These are phyloP conservation scores for Spinellus fusiger DNA, from an alignment of 192 early-diverging fungal species.

Conservation along the genomic window DNA sequence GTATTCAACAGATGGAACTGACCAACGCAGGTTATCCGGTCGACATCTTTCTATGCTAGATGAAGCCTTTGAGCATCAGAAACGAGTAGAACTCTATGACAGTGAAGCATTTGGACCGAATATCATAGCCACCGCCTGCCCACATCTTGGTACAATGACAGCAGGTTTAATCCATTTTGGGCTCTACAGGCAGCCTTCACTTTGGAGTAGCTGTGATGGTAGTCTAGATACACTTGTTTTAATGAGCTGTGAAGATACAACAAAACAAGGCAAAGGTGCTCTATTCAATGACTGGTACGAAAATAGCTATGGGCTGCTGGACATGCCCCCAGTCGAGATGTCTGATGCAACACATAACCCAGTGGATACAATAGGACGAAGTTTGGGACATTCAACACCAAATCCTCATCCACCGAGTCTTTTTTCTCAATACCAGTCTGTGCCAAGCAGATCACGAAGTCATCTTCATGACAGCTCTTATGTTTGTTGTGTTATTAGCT, in stretches of 20 bases:
- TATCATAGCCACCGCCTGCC: conserved; percentile 11
- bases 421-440: not conserved
- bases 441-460: not conserved
- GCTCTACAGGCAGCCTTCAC: conserved; percentile 22
- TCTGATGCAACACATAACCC: not conserved
- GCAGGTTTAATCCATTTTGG: conserved; percentile 27
- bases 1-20: conserved; percentile 27
- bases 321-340: not conserved
- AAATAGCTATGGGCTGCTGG: not conserved
- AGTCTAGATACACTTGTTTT: conserved; percentile 16
- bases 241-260: conserved; percentile 1
- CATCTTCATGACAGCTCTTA: not conserved
- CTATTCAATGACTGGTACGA: not conserved
- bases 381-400: not conserved
- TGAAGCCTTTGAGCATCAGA: conserved; percentile 18
- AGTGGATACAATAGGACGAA: not conserved
- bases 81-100: conserved; percentile 19
- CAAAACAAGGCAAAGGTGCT: not conserved
- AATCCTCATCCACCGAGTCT: not conserved
- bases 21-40: conserved; percentile 9
- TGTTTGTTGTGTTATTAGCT: not conserved
- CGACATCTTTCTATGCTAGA: conserved; percentile 20
- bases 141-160: conserved; percentile 22
- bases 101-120: conserved; percentile 20
- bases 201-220: conserved; percentile 15